Evolutionary conservation across 768 basidiomycete species (phyloP).

Genomic region (Trametes villosa): DNA sequence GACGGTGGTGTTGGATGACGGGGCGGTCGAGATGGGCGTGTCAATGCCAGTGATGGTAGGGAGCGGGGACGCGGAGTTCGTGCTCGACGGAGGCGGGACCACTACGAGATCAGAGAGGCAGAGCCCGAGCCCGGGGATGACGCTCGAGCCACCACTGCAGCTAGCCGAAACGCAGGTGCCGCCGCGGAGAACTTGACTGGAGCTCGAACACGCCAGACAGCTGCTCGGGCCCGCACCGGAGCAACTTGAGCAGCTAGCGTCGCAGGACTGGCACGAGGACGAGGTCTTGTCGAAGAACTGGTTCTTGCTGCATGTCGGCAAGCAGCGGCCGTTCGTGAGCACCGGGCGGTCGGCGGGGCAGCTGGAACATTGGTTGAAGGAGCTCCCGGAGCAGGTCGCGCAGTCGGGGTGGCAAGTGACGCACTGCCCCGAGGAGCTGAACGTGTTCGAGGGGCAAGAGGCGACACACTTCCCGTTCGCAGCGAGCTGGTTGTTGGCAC

Average conservation of each 20-base stretch:
- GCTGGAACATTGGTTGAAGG: conserved; percentile 78
- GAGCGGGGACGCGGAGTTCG: conserved; percentile 46
- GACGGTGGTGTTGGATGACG: conserved; percentile 22
- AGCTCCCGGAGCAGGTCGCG: conserved; percentile 75
- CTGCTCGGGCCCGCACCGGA: conserved; percentile 65
- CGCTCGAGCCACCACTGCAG: conserved; percentile 57
- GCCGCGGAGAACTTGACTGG: conserved; percentile 61
- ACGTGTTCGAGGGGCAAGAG: conserved; percentile 74
- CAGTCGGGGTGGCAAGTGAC: conserved; percentile 86
- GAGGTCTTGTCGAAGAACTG: conserved; percentile 75
- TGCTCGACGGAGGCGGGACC: conserved; percentile 50
- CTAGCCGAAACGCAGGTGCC: conserved; percentile 68
- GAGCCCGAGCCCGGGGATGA: conserved; percentile 72
- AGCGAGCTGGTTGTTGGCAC: conserved; percentile 66
- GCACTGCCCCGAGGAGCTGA: conserved; percentile 69
- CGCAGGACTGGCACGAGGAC: conserved; percentile 70
- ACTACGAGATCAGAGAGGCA: conserved; percentile 79
- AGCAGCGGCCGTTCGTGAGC: conserved; percentile 73
- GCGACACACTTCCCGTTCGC: conserved; percentile 74
- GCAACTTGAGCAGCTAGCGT: conserved; percentile 79
- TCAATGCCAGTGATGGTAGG: conserved; percentile 62
- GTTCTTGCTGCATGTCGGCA: conserved; percentile 72
- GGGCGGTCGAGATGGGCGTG: conserved; percentile 42
- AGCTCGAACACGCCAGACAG: conserved; percentile 75
- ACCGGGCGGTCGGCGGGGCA: conserved; percentile 74